Percentiles rank a stretch among this genome's conserved stretches.
phyloP scores from a whole-genome alignment of 1,284 basidiomycete genomes.

The Volvariella volvacea region DNA sequence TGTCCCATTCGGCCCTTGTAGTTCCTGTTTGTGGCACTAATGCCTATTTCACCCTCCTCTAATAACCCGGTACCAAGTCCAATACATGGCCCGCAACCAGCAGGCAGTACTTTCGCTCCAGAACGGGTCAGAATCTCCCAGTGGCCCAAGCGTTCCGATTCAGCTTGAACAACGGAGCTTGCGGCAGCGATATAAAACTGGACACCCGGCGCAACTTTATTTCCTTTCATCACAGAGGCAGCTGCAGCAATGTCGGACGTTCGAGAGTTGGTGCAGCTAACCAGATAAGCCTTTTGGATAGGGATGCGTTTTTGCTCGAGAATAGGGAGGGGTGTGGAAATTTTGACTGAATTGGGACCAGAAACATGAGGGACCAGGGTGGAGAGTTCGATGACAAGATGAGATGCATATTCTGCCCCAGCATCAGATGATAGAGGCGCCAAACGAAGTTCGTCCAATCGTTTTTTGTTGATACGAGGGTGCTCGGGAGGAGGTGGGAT shows the following conservation, averaged over 20 bases:
- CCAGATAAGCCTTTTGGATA: constrained; percentile 98
- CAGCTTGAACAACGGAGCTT: constrained; percentile 85
- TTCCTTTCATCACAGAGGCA: constrained; percentile 81
- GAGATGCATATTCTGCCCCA: constrained; percentile 81
- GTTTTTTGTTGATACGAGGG: constrained; percentile 77
- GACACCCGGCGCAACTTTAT: constrained; percentile 83
- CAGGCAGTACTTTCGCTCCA: constrained; percentile 89
- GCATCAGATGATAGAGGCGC: constrained; percentile 65
- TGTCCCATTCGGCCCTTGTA: constrained; percentile 99
- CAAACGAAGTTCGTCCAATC: constrained; percentile 63
- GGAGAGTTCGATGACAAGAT: constrained; percentile 88
- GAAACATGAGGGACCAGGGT: constrained; percentile 94
- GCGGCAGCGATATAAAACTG: constrained; percentile 98
- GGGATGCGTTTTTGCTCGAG: constrained; percentile 71
- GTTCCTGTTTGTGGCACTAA: constrained; percentile 97
- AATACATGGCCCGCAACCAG: constrained; percentile 98
- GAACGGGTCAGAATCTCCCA: constrained; percentile 85
- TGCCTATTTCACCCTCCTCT: constrained; percentile 92
- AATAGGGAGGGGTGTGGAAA: constrained; percentile 84
- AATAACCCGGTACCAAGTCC: constrained; percentile 90
- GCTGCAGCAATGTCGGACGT: constrained; percentile 93
- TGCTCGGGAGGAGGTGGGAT: constrained; percentile 76
- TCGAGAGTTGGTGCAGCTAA: constrained; percentile 97
- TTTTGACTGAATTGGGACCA: constrained; percentile 96
- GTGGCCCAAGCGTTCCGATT: constrained; percentile 81